Conservation (phyloP, 1,139 yeast genomes). For the Candida sanyaensis region DNA sequence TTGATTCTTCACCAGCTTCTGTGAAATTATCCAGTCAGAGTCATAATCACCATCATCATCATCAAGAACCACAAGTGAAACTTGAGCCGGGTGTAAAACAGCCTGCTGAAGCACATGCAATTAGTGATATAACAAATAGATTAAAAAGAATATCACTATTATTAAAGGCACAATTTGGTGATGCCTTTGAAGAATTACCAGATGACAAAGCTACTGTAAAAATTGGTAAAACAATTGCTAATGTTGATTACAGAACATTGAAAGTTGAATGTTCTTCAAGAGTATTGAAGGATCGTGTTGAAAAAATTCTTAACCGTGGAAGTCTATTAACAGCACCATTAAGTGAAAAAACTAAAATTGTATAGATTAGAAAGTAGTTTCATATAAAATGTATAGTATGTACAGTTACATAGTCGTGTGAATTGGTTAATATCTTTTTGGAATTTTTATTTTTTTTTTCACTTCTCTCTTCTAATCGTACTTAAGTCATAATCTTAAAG, state of each 20-base stretch:
- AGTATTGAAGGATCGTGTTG: conserved; percentile 79
- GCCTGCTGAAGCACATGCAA: conserved; percentile 27
- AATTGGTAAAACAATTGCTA: conserved; percentile 77
- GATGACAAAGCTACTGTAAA: conserved; percentile 51
- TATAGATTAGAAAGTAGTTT: neutral
- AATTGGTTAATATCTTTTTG: too few species aligned
- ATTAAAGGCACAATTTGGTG: conserved; percentile 87
- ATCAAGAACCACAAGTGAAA: conserved; percentile 9
- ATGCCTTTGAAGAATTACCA: conserved; percentile 50
- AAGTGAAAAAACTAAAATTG: conserved; percentile 27
- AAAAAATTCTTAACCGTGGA: conserved; percentile 77
- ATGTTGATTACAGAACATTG: conserved; percentile 62
- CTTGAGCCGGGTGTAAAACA: conserved; percentile 5
- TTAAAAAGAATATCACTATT: conserved; percentile 64
- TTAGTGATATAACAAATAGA: conserved; percentile 49
- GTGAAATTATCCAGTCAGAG: conserved; percentile 75
- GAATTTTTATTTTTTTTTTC: too few species aligned
- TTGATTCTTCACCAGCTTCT: conserved; percentile 94
- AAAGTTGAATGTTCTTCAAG: conserved; percentile 76
- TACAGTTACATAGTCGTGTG: too few species aligned
- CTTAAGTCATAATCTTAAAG: too few species aligned
- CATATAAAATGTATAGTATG: too few species aligned
- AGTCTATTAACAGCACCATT: conserved; percentile 84
- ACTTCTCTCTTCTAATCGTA: too few species aligned
- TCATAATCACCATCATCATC: conserved; percentile 47